Evolutionary conservation across 768 basidiomycete species (phyloP), one percentile per base, ranked within the genome.

Genomic region (Collybia nuda): DNA sequence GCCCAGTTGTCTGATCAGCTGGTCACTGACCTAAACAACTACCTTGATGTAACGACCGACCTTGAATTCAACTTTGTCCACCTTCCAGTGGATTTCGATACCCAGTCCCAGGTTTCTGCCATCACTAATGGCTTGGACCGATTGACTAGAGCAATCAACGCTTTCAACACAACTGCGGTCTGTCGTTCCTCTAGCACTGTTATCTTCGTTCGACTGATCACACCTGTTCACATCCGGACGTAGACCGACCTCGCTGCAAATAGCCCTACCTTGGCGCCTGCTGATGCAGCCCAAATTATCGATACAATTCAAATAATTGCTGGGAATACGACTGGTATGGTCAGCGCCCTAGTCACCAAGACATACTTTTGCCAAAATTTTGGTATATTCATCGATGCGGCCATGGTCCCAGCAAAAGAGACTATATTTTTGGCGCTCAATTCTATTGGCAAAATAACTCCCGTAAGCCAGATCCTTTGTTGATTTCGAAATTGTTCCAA

Each of bases 281-380:
- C 42, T 24, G 42, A 43, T 23, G 42, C 42, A 7, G 42, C 22
- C 9, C 42, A 43, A 19, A 14, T 43, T 12, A 17, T 43, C 8
- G 22, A 18, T 24, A 1, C 2, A 24, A 5, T 43, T 24, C 42
- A 43, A 19, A n/a, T 21, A 22, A 43, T 43, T 12, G 42, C 42
- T 43, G 42, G 42, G 2, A 43, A 43, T 24, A 43, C 42, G 22
- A 43, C 42, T 2, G 42, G 24, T 23, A 43, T 43, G 42, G 42
- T 43, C 14, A 43, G 42, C 42, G 42, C 42, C 17, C 42, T 43
- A 2, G 42, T 43, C 42, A 43, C 42, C 42, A 43, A 43, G 14
- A 43, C 42, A 3, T 43, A 43, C 22, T 43, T 43, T 12, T 43
- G 42, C 22, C 21, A 23, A 29, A 23, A 19, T 3, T 43, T 21